These are phyloP conservation scores for Coemansia sp. DNA, from an alignment of 192 early-diverging fungal genomes.

Conservation along the genomic window DNA sequence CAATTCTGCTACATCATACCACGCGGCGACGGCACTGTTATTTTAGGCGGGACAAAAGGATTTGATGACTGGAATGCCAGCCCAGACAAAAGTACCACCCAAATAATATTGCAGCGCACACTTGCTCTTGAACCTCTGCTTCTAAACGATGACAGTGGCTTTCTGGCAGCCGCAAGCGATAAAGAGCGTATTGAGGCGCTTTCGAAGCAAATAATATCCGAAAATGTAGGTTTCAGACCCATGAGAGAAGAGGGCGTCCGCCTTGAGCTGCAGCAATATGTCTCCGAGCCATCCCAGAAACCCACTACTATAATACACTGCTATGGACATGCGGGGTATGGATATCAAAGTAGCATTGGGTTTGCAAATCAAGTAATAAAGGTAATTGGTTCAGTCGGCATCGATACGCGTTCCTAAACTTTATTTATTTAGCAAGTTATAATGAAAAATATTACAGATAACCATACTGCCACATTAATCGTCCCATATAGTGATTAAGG, in stretches of 20 bases:
- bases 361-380: constrained; percentile 16
- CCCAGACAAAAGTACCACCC: constrained; percentile 31
- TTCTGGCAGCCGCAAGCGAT: background rate
- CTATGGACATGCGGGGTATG: constrained; percentile 67
- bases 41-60: constrained; percentile 41
- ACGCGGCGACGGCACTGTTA: constrained; percentile 34
- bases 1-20: constrained; percentile 40
- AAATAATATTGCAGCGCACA: constrained; percentile 34
- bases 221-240: constrained; percentile 57
- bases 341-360: constrained; percentile 39
- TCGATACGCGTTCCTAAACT: no score
- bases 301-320: constrained; percentile 53
- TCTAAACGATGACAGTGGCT: constrained; percentile 18
- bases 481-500: no score
- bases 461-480: no score
- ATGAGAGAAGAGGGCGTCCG: constrained; percentile 56
- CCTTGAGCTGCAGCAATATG: constrained; percentile 46
- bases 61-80: constrained; percentile 21
- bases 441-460: no score
- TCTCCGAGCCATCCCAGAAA: constrained; percentile 4
- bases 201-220: constrained; percentile 4
- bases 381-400: background rate
- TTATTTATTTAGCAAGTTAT: no score
- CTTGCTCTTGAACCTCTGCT: constrained; percentile 50
- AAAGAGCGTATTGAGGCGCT: constrained; percentile 42